These are phyloP conservation scores for Pyrrhoderma noxium DNA, from an alignment of 1,284 basidiomycete species.

Conservation along the genomic window DNA sequence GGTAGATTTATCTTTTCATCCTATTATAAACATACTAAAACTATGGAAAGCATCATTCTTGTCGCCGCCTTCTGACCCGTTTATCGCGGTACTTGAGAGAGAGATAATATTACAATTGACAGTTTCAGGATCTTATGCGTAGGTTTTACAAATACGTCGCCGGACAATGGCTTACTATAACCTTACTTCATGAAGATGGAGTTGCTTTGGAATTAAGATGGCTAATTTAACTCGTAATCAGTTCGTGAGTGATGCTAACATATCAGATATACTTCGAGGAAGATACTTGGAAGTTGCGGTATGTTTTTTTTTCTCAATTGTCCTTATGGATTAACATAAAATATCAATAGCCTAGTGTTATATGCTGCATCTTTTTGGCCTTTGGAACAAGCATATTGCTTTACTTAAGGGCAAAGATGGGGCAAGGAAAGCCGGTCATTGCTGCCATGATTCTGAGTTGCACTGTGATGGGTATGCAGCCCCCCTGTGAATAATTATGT, in stretches of 20 bases:
- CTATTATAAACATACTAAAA: slow-evolving; percentile 1
- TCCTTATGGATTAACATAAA: not conserved
- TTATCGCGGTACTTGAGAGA: slow-evolving; percentile 61
- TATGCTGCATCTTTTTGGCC: slow-evolving; percentile 61
- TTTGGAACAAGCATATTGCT: slow-evolving; percentile 53
- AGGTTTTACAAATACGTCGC: not conserved
- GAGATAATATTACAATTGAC: slow-evolving; percentile 56
- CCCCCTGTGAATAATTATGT: too few species aligned
- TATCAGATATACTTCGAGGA: slow-evolving; percentile 39
- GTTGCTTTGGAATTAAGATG: slow-evolving; percentile 57
- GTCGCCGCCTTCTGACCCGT: slow-evolving; percentile 62
- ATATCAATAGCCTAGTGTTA: slow-evolving; percentile 46
- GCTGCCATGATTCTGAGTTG: slow-evolving; percentile 48
- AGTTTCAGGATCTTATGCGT: slow-evolving; percentile 12
- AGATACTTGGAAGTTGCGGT: slow-evolving; percentile 56
- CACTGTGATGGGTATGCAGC: slow-evolving; percentile 46
- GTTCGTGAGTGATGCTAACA: slow-evolving; percentile 33
- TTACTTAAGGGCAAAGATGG: slow-evolving; percentile 55
- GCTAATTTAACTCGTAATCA: slow-evolving; percentile 51
- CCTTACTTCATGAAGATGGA: slow-evolving; percentile 42
- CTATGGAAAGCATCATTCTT: slow-evolving; percentile 46
- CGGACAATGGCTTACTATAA: too few species aligned
- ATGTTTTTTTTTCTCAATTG: slow-evolving; percentile 25
- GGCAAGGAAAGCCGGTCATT: slow-evolving; percentile 60
- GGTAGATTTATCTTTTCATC: slow-evolving; percentile 33